Conservation (phyloP, 176 grass and related monocot genomes). For the Oryza glaberrima region DNA sequence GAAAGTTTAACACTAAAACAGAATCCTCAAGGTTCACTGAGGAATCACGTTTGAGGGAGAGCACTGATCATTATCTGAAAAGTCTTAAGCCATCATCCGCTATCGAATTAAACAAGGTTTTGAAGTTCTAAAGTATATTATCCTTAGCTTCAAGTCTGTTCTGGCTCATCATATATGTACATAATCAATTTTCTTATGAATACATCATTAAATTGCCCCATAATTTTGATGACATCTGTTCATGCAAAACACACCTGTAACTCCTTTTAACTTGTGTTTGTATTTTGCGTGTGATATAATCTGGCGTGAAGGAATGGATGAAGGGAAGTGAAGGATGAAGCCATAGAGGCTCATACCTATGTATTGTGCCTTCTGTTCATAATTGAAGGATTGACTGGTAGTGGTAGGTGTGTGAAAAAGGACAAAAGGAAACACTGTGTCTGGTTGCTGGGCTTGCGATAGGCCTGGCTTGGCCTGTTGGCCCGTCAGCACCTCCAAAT, state of each 20-base stretch:
- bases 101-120: background rate
- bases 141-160: conserved; percentile 8
- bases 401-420: background rate
- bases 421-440: background rate
- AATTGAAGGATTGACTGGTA: background rate
- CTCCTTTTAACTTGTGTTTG: background rate
- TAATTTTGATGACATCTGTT: background rate
- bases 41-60: background rate
- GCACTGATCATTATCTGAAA: background rate
- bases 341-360: background rate
- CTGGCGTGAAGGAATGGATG: background rate
- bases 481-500: background rate
- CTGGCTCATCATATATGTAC: background rate
- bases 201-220: background rate
- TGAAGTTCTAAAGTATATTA: background rate
- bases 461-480: conserved; percentile 11
- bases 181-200: background rate
- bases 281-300: background rate
- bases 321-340: background rate
- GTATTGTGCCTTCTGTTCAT: background rate
- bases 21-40: background rate
- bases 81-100: background rate
- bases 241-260: background rate
- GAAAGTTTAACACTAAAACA: background rate
- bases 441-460: background rate